Evolutionary conservation across 768 basidiomycete genomes (phyloP).

Genomic region (Lactifluus piperatus): DNA sequence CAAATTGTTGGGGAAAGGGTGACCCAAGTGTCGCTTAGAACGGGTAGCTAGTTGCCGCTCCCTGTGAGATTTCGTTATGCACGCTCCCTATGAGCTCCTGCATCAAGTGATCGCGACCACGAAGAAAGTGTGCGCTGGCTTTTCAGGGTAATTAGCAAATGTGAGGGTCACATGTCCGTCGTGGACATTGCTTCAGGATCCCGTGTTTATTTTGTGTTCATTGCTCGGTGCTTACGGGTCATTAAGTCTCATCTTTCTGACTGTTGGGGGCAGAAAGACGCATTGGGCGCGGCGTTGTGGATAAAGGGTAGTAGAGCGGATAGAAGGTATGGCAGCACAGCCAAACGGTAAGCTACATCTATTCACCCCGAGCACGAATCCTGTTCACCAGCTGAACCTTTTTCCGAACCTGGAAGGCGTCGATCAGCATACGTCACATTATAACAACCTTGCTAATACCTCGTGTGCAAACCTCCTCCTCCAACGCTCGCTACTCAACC

Average conservation of each 20-base stretch:
- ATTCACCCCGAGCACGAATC: constrained; percentile 71
- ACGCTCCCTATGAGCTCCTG: constrained; percentile 6
- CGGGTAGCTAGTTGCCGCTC: constrained; percentile 11
- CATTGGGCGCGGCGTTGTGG: background rate
- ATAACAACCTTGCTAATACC: constrained; percentile 34
- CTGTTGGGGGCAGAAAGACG: background rate
- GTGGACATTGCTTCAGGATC: background rate
- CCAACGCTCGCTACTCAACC: constrained; percentile 71
- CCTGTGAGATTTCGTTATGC: constrained; percentile 8
- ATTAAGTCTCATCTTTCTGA: background rate
- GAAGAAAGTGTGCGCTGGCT: constrained; percentile 14
- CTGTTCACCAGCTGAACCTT: constrained; percentile 74
- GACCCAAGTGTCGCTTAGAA: constrained; percentile 6
- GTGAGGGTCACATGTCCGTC: background rate
- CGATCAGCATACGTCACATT: constrained; percentile 17
- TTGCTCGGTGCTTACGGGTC: constrained; percentile 1
- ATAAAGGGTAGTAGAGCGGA: constrained; percentile 2
- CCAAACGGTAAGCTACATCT: constrained; percentile 20
- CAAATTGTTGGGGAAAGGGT: constrained; percentile 3
- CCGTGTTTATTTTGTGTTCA: background rate
- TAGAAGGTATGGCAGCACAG: constrained; percentile 2
- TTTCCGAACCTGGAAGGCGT: constrained; percentile 57
- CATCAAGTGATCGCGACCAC: constrained; percentile 18
- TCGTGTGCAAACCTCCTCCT: constrained; percentile 71
- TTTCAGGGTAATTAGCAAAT: constrained; percentile 12